A percentile compares a stretch with the other conserved stretches of the same genome.
Evolutionary conservation across 257 asterid species (phyloP).

Genomic region (Solanum tarijense): DNA sequence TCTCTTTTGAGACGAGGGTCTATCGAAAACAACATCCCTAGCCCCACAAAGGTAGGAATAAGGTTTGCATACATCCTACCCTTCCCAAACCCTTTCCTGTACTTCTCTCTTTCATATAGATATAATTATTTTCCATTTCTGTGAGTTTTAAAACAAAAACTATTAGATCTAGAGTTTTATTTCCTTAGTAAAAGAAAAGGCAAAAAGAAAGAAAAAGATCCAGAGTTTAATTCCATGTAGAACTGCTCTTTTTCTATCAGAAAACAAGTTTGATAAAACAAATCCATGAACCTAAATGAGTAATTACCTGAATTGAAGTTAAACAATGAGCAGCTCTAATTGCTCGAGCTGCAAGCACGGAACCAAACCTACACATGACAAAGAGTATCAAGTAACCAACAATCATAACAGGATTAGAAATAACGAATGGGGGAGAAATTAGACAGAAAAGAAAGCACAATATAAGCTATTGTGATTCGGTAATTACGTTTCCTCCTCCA

Average conservation of each 20-base stretch:
- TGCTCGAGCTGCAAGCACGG: conserved; percentile 79
- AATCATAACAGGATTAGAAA: neutral
- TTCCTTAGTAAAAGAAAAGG: neutral
- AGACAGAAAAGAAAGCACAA: neutral
- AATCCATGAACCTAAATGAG: conserved; percentile 1
- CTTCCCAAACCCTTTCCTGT: neutral
- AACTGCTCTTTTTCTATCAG: neutral
- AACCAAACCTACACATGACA: conserved; percentile 54
- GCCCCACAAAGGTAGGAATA: neutral
- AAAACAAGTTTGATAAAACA: neutral
- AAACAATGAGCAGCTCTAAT: conserved; percentile 99
- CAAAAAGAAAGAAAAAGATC: neutral
- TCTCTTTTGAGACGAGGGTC: neutral
- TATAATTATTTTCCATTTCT: neutral
- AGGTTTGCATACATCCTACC: neutral
- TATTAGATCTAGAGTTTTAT: neutral
- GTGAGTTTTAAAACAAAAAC: neutral
- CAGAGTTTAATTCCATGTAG: neutral
- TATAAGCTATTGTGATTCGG: neutral
- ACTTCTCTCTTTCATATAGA: neutral
- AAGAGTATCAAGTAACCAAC: conserved; percentile 3
- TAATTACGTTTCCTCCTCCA: conserved; percentile 86
- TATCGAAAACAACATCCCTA: neutral
- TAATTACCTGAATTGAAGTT: conserved; percentile 91
- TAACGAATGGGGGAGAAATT: neutral